These are phyloP conservation scores for Fonsecaea nubica DNA, from an alignment of 2,329 filamentous ascomycete species.

Conservation along the genomic window DNA sequence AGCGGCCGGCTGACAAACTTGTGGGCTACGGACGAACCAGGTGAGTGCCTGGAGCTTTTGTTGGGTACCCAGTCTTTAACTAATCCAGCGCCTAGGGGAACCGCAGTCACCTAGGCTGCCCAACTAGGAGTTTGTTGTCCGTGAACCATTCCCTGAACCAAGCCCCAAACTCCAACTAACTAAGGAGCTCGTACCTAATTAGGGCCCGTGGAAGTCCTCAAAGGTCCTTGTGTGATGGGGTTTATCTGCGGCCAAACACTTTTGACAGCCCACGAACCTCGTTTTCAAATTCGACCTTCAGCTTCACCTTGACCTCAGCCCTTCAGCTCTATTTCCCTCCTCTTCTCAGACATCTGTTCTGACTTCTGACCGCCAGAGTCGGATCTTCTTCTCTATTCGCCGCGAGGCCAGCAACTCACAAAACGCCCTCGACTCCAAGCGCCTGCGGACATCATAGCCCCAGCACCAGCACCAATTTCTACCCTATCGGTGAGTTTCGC, in stretches of 20 bases:
- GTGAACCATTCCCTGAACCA: background rate
- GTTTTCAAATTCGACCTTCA: background rate
- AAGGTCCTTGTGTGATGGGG: background rate
- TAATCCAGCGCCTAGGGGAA: background rate
- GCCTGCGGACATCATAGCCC: background rate
- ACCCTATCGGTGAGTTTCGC: constrained; percentile 13
- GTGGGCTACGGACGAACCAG: background rate
- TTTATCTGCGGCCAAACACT: background rate
- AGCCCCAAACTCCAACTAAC: background rate
- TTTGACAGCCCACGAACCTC: background rate
- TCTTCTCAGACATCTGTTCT: background rate
- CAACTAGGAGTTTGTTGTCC: background rate
- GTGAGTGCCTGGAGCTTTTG: background rate
- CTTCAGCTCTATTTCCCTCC: background rate
- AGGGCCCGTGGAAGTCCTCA: background rate
- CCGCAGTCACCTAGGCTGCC: background rate
- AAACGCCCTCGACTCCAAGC: background rate
- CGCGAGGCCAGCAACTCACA: background rate
- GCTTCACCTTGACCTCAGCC: background rate
- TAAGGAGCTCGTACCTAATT: background rate
- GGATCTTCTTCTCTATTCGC: background rate
- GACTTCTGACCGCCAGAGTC: background rate
- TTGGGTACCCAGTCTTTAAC: background rate
- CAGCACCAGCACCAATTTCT: background rate
- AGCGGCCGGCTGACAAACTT: background rate